These are phyloP conservation scores for Parathielavia appendiculata DNA, from an alignment of 495 filamentous ascomycete species.

Conservation along the genomic window DNA sequence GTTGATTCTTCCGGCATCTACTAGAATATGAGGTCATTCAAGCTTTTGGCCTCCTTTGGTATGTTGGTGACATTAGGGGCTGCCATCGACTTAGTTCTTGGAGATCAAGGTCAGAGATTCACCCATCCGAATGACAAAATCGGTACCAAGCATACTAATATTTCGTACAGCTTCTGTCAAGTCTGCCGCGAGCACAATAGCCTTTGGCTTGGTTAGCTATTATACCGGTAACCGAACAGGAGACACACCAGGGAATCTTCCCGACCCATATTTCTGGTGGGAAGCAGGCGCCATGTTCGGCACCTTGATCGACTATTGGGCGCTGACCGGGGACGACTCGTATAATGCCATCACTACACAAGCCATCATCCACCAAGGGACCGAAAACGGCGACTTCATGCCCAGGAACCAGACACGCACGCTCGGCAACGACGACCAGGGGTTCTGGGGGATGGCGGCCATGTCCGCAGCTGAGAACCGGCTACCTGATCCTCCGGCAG, in stretches of 20 bases:
- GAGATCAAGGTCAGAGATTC: slow-evolving; percentile 25
- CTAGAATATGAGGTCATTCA: slow-evolving; percentile 27
- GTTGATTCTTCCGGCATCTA: background rate
- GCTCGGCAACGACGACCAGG: slow-evolving; percentile 79
- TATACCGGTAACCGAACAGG: slow-evolving; percentile 69
- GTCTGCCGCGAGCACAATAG: slow-evolving; percentile 41
- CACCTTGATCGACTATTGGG: slow-evolving; percentile 77
- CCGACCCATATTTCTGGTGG: slow-evolving; percentile 78
- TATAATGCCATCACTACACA: slow-evolving; percentile 67
- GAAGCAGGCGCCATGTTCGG: slow-evolving; percentile 74
- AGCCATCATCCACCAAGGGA: slow-evolving; percentile 66
- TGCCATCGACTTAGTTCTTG: slow-evolving; percentile 29
- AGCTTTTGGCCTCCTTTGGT: slow-evolving; percentile 15
- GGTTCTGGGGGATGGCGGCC: slow-evolving; percentile 78
- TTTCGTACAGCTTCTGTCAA: slow-evolving; percentile 36
- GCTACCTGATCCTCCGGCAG: slow-evolving; percentile 59
- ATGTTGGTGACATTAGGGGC: slow-evolving; percentile 23
- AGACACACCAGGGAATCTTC: slow-evolving; percentile 65
- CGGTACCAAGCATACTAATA: slow-evolving; percentile 7
- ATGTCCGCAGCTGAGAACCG: slow-evolving; percentile 78
- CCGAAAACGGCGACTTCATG: slow-evolving; percentile 66
- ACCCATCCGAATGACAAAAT: background rate
- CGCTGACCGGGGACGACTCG: slow-evolving; percentile 65
- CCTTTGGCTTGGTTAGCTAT: slow-evolving; percentile 45
- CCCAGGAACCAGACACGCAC: slow-evolving; percentile 74